Base-by-base conservation (phyloP, 1,139 yeast genomes). In the Saccharomyces pastorianus region DNA sequence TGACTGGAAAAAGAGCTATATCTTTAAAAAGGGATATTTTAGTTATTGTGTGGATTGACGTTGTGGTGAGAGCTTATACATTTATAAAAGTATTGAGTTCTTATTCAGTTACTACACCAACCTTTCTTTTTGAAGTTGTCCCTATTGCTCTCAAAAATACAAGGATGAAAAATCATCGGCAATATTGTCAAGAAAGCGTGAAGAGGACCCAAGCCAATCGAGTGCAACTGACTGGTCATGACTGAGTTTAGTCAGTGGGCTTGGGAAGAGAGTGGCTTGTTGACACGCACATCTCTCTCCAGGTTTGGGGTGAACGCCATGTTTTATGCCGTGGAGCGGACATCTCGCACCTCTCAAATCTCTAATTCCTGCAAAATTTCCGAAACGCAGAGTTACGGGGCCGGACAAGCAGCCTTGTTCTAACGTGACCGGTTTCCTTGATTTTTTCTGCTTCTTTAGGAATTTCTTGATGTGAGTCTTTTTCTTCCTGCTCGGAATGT, bases 331-430 rank as follows among this genome's bases (percentile, higher is more conserved):
- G 34, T 57, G 56, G 34, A 58, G 56, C 2, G 62, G 59, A 46
- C 66, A 64, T 48, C 58, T 51, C 7, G 55, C 48, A 11, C 61
- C 46, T 26, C 67, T 56, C 13, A 54, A 51, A 49, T 61, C 66
- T 27, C 55, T 59, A n/a, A 49, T 49, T 4, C 63, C 64, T 6
- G 59, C 56, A 50, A 54, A 56, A 1, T 51, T 34, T 2, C 67
- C 67, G 50, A 54, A 63, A n/a, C 67, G 52, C 13, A 62, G 42
- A n/a, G 51, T 51, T 29, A 54, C 34, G 47, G 56, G 52, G 49
- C 53, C 49, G 9, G 27, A 26, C 27, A 34, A 47, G 32, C 13
- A 14, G 14, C 17, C 47, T 6, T 46, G 46, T 6, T 51, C 53
- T 4, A 47, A n/a, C n/a, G 34, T 20, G 26, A 31, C 7, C 3